Base-by-base conservation (phyloP, 352 stramenopile genomes). In the Blastocystis hominis region DNA sequence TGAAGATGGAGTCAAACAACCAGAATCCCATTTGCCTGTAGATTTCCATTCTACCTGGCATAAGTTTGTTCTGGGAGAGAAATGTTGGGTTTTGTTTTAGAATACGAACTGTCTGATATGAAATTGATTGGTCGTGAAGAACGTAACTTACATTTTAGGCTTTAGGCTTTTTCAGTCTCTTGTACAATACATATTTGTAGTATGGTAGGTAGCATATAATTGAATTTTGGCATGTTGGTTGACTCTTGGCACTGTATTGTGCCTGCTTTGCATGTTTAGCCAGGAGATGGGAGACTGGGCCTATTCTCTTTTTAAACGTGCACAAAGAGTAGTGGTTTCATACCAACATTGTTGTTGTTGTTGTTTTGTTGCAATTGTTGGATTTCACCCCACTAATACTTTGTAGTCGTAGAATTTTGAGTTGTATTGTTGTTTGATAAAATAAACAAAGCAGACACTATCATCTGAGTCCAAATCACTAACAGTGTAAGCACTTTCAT, bases 301-400 rank as follows among this genome's bases (percentile, higher is more conserved):
- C 44, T 54, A 50, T 38, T 53, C 53, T 55, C 72, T 66, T 68
- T 38, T 68, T 55, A 15, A 53, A 15, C 68, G 68, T 84, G 72
- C 72, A 34, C 30, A 68, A 68, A 47, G 59, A 42, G 2, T 34
- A 69, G 17, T 66, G 72, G 50, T 36, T 68, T 84, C 42, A 10
- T 13, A 84, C 72, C 72, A 53, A 47, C 20, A 3, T 46, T 47
- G 50, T n/a, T 66, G 3, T 6, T 59, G 4, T 46, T 47, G 50
- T n/a, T 66, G 3, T 6, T 59, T 47, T 38, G 44, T 84, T 9
- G 30, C 56, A 54, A 54, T 47, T 42, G 15, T 47, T 53, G 72
- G 72, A 84, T 84, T 84, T 84, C 72, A 84, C 53, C 50, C 72
- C 72, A 84, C 72, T 84, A 69, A 84, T 53, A 84, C 4, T 66